Base-by-base conservation (phyloP, 1,139 yeast species). In the Diutina neorugosa region DNA sequence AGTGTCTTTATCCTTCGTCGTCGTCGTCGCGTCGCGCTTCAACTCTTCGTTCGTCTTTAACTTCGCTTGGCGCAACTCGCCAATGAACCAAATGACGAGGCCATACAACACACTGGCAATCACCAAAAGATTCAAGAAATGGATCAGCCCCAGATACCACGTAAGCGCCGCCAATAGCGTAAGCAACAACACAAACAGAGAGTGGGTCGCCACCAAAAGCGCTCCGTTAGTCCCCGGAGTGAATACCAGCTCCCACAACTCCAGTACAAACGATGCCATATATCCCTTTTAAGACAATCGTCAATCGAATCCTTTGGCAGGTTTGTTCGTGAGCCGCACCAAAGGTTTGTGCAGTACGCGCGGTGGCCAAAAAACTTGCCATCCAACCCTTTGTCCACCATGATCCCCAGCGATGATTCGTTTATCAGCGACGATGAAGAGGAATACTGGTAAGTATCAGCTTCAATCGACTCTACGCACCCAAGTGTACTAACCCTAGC, bases 221-320 rank as follows among this genome's bases (percentile, higher is more conserved):
- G 95, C 90, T 0, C 97, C 97, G 0, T 93, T 80, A 0, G 96
- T 81, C 1, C 98, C 98, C 1, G 98, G 98, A n/a, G 91, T 85
- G 67, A 91, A 86, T 34, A 93, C 80, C 7, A 96, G 86, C 56
- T 86, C 84, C 97, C 98, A 91, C 52, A 93, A 76, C 41, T 86
- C 95, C 23, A 69, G 75, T 46, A 86, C 60, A 65, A 86, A 84
- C 37, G 71, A 58, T 68, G 50, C 31, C 50, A 46, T 46, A 2
- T n/a, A n/a, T n/a, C n/a, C n/a, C n/a, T n/a, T n/a, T n/a, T n/a
- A n/a, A n/a, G n/a, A n/a, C n/a, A n/a, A n/a, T n/a, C n/a, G n/a
- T n/a, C n/a, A n/a, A n/a, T n/a, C n/a, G n/a, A n/a, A n/a, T n/a
- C n/a, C n/a, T n/a, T n/a, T n/a, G n/a, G n/a, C n/a, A n/a, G n/a